Evolutionary conservation across 257 asterid genomes (phyloP), one percentile per base, ranked within the genome.

Genomic region (Leptodermis oblonga): DNA sequence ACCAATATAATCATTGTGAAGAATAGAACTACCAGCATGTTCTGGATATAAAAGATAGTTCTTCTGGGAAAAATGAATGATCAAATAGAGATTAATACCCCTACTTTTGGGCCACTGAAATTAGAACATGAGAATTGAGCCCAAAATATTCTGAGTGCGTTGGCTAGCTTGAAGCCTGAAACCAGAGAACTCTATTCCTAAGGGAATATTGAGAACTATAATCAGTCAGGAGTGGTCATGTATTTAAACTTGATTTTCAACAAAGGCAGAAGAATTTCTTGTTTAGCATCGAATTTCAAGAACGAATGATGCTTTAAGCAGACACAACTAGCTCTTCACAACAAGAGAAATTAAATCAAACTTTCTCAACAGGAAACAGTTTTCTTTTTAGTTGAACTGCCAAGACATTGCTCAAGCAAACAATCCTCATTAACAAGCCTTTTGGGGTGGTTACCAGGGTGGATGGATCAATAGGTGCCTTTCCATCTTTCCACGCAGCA

Each of bases 401-500:
- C 18, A 65, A 14, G 45, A 66, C 17, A 36, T n/a, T 31, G 14
- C 39, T 34, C 31, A 34, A 62, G 43, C 52, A 14, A 60, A 46
- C 12, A 15, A 34, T 48, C 53, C n/a, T 30, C 45, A 31, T 49
- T n/a, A 51, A 59, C 7, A 13, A 53, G 6, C 55, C 60, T 53
- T 39, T 48, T 12, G 56, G 69, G 65, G 74, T 45, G 59, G 76
- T 85, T 87, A 94, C 99, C 99, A 94, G 88, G 66, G 97, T 87
- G 71, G 97, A 94, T 75, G 99, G 99, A 86, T 94, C 99, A 62
- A 94, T 89, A 26, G 97, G 97, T 54, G 99, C 96, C 78, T 87
- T 91, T 75, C 99, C 97, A 81, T 89, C 99, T 85, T 79, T 94
- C 96, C 96, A 94, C 18, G 99, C 97, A 82, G 99, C 99, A 12